These are phyloP conservation scores for Claviceps sp. DNA, from an alignment of 2,329 filamentous ascomycete species.

Conservation along the genomic window DNA sequence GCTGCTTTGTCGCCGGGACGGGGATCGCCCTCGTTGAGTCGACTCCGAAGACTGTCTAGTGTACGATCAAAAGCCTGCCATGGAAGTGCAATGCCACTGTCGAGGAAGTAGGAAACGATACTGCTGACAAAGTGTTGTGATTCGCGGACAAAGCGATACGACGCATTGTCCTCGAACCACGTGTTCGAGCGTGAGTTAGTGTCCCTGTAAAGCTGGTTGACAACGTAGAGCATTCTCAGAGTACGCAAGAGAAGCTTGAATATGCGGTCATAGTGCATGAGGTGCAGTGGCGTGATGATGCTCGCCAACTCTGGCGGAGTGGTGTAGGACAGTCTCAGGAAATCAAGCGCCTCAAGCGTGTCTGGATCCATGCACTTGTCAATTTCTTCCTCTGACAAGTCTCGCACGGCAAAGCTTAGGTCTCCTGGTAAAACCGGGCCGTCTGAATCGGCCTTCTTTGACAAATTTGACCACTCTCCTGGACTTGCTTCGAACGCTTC, in stretches of 20 bases:
- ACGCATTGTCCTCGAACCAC: constrained; percentile 24
- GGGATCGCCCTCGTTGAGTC: constrained; percentile 32
- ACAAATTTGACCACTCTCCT: constrained; percentile 7
- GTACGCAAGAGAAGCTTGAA: constrained; percentile 71
- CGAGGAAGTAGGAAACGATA: constrained; percentile 66
- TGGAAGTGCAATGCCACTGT: constrained; percentile 57
- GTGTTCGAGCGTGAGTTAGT: constrained; percentile 27
- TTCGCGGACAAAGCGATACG: constrained; percentile 56
- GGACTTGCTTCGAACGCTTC: constrained; percentile 48
- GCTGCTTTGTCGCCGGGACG: constrained; percentile 18
- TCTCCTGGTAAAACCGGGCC: constrained; percentile 46
- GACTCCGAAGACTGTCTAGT: constrained; percentile 48
- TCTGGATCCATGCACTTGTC: constrained; percentile 71
- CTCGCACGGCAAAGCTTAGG: constrained; percentile 72
- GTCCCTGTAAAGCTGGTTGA: constrained; percentile 50
- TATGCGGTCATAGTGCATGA: constrained; percentile 73
- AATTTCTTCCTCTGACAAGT: constrained; percentile 66
- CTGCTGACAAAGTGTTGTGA: constrained; percentile 67
- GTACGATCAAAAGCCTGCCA: constrained; percentile 61
- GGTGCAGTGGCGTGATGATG: constrained; percentile 55
- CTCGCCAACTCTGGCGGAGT: constrained; percentile 56
- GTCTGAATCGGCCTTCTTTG: constrained; percentile 17
- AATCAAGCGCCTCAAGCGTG: constrained; percentile 81
- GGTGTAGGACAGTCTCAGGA: constrained; percentile 75
- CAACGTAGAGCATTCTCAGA: constrained; percentile 64